Evolutionary conservation across 352 stramenopile genomes (phyloP).

Genomic region (Phytopythium cucurbitacearum): DNA sequence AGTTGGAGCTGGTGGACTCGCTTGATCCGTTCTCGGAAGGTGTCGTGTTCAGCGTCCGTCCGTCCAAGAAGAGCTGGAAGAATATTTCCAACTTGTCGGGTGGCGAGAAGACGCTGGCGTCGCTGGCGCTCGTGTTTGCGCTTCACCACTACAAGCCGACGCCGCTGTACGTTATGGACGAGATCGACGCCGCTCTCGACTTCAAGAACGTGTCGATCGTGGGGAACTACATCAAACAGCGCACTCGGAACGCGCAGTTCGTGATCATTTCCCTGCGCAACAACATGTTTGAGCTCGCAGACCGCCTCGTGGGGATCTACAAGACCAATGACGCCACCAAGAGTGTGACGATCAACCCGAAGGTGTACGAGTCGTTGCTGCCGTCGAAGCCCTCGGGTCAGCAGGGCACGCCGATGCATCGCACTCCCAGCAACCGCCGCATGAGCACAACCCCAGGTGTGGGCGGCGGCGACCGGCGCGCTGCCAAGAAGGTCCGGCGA

Average conservation of each 20-base stretch:
- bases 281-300: conserved; percentile 99
- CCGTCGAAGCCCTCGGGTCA: conserved; percentile 4
- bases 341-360: conserved; percentile 98
- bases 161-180: conserved; percentile 99
- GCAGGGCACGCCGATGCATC: conserved; percentile 17
- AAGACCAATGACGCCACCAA: conserved; percentile 99
- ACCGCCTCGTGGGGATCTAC: conserved; percentile 99
- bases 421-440: conserved; percentile 11
- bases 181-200: conserved; percentile 93
- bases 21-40: conserved; percentile 99
- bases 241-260: conserved; percentile 99
- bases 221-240: conserved; percentile 99
- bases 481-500: conserved; percentile 25
- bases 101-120: conserved; percentile 99
- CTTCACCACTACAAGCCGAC: conserved; percentile 99
- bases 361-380: conserved; percentile 62
- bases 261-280: conserved; percentile 99
- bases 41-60: conserved; percentile 98
- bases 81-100: conserved; percentile 99
- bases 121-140: conserved; percentile 98
- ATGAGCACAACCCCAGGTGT: conserved; percentile 17
- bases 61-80: conserved; percentile 99
- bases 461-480: conserved; percentile 11
- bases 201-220: conserved; percentile 99
- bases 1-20: conserved; percentile 99